phyloP scores from a whole-genome alignment of 345 rosid genomes.

The Citrus sp. region DNA sequence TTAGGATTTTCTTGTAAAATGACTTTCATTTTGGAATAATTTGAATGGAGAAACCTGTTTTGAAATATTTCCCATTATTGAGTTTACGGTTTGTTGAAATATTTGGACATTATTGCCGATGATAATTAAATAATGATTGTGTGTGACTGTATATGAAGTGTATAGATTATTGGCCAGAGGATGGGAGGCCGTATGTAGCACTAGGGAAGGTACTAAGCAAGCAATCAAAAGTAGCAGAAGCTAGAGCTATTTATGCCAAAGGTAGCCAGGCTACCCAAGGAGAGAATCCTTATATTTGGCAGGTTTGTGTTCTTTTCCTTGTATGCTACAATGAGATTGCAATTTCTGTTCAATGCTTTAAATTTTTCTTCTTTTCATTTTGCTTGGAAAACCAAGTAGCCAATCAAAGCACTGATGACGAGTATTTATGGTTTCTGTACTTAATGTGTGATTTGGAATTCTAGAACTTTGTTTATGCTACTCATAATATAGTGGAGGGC shows the following conservation, averaged over 20 bases:
- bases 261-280: constrained; percentile 97
- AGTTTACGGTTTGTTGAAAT: background rate
- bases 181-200: constrained; percentile 88
- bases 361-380: background rate
- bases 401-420: background rate
- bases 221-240: constrained; percentile 62
- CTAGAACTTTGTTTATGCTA: background rate
- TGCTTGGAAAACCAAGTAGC: background rate
- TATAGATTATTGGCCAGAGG: constrained; percentile 88
- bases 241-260: constrained; percentile 71
- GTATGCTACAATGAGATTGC: background rate
- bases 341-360: background rate
- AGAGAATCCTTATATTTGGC: constrained; percentile 97
- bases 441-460: background rate
- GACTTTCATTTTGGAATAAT: background rate
- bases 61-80: background rate
- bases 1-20: background rate
- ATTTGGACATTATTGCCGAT: background rate
- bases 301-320: constrained; percentile 44
- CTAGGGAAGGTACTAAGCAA: constrained; percentile 75
- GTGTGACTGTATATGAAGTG: constrained; percentile 44
- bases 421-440: background rate
- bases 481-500: background rate
- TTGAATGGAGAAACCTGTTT: background rate
- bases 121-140: background rate